phyloP scores from a whole-genome alignment of 495 filamentous ascomycete genomes.

The Tuber borchii region DNA sequence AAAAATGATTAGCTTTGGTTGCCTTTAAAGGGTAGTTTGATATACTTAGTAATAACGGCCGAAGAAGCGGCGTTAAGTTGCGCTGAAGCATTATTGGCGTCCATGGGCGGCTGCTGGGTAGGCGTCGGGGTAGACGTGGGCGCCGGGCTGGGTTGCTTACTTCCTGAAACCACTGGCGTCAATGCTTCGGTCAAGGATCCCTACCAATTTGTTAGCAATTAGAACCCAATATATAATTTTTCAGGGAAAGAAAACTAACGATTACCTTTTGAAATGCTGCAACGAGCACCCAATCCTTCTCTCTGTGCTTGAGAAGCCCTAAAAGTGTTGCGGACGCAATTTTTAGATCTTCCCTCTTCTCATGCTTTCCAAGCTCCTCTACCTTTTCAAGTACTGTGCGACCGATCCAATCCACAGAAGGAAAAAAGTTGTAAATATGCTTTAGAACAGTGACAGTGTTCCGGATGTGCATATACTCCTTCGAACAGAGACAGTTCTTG shows the following conservation, averaged over 20 bases:
- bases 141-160: conserved; percentile 39
- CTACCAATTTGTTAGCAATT: conserved; percentile 10
- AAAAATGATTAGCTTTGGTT: conserved; percentile 12
- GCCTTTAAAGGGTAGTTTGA: background rate
- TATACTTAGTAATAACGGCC: conserved; percentile 21
- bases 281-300: conserved; percentile 73
- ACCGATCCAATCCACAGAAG: conserved; percentile 81
- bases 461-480: conserved; percentile 95
- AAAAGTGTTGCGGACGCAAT: conserved; percentile 79
- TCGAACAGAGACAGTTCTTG: conserved; percentile 66
- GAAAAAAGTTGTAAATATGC: conserved; percentile 69
- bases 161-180: conserved; percentile 38
- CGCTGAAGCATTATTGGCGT: conserved; percentile 13
- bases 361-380: conserved; percentile 58
- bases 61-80: conserved; percentile 6
- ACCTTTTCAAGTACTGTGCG: conserved; percentile 62
- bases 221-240: conserved; percentile 5
- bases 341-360: conserved; percentile 79
- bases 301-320: conserved; percentile 70
- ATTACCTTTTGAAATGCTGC: conserved; percentile 40
- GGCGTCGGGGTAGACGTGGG: conserved; percentile 19
- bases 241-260: conserved; percentile 31
- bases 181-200: conserved; percentile 33
- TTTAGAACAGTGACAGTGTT: conserved; percentile 93
- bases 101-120: conserved; percentile 2